phyloP scores from a whole-genome alignment of 163 green algal genomes.

The Chloromonas sp. region DNA sequence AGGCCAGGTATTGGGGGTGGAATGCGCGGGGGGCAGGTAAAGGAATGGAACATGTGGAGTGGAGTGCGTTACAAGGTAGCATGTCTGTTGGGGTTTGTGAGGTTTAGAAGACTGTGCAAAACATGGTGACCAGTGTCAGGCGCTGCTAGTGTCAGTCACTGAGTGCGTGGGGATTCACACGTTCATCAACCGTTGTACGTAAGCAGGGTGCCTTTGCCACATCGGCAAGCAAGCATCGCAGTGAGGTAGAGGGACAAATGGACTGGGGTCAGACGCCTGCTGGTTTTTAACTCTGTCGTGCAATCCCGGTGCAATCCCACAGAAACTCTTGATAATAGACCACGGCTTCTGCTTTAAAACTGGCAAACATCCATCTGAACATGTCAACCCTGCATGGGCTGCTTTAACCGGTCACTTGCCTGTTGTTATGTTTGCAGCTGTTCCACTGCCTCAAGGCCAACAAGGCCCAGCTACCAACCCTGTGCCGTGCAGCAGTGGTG shows the following conservation, averaged over 20 bases:
- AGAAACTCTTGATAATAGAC: too few relatives aligned
- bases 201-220: too few relatives aligned
- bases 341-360: neutral
- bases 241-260: too few relatives aligned
- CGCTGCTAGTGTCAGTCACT: too few relatives aligned
- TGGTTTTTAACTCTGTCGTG: neutral
- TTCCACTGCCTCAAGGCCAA: slow-evolving; percentile 16
- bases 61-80: neutral
- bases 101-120: too few relatives aligned
- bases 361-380: neutral
- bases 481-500: slow-evolving; percentile 12
- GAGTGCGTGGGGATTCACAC: too few relatives aligned
- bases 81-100: neutral
- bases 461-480: slow-evolving; percentile 16
- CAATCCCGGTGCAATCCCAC: too few relatives aligned
- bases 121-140: too few relatives aligned
- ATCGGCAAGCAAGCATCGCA: too few relatives aligned
- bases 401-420: neutral
- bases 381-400: neutral
- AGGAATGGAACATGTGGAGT: too few relatives aligned
- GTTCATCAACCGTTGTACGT: too few relatives aligned
- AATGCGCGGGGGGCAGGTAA: too few relatives aligned
- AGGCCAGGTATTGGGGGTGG: neutral
- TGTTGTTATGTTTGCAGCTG: neutral
- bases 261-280: neutral